Conservation (phyloP, 169 alveolate species). For the Cryptosporidium ubiquitum region DNA sequence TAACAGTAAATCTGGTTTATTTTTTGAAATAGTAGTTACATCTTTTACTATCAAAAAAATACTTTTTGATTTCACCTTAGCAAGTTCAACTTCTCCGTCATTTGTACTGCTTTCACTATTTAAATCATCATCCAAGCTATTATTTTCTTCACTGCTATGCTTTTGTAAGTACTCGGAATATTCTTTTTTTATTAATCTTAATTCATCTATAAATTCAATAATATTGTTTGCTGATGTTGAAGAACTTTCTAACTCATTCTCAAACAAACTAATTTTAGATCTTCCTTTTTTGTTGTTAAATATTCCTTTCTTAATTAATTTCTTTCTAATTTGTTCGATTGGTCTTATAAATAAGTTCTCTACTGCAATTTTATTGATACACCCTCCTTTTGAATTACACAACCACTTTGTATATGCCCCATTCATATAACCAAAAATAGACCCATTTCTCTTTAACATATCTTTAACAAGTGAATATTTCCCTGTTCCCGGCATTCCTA, state of each 20-base stretch:
- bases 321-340: slow-evolving; percentile 36
- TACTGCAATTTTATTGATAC: slow-evolving; percentile 29
- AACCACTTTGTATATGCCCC: slow-evolving; percentile 59
- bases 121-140: neutral
- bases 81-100: neutral
- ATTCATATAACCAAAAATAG: slow-evolving; percentile 37
- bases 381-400: neutral
- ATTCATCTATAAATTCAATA: slow-evolving; percentile 50
- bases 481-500: slow-evolving; percentile 71
- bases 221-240: slow-evolving; percentile 1
- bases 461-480: slow-evolving; percentile 43
- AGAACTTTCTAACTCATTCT: slow-evolving; percentile 4
- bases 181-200: slow-evolving; percentile 33
- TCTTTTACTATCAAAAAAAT: slow-evolving; percentile 56
- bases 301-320: slow-evolving; percentile 9
- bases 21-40: slow-evolving; percentile 53
- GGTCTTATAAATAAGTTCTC: slow-evolving; percentile 64
- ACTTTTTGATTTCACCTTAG: neutral
- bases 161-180: neutral
- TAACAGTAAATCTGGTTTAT: slow-evolving; percentile 50
- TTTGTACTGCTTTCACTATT: neutral
- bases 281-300: neutral
- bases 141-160: neutral
- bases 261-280: neutral
- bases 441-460: slow-evolving; percentile 2